Percentiles rank a stretch among this genome's conserved stretches.
Evolutionary conservation across 1,139 yeast species (phyloP).

Genomic region (Magnusiomyces magnusii): DNA sequence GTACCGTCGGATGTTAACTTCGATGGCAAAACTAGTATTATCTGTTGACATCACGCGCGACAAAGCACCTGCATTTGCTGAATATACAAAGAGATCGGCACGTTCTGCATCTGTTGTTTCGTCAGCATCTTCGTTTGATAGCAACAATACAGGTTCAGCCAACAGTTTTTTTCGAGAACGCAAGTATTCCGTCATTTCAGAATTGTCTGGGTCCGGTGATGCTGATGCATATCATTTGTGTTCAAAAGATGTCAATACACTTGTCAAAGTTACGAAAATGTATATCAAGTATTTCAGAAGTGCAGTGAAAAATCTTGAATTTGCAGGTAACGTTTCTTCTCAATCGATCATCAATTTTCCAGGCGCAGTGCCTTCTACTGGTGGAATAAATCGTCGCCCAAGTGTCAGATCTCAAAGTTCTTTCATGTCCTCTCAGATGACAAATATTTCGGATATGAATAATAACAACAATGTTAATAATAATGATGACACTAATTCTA

Average conservation of each 20-base stretch:
- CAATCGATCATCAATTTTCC: neutral
- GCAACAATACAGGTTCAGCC: constrained; percentile 2
- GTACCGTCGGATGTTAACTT: constrained; percentile 24
- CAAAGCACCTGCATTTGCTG: constrained; percentile 3
- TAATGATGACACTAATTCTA: neutral
- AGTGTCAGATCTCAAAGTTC: neutral
- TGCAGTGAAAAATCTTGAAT: neutral
- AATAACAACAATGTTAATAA: neutral
- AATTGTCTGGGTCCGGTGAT: constrained; percentile 13
- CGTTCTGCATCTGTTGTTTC: constrained; percentile 15
- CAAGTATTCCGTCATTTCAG: constrained; percentile 13
- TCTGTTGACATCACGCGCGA: constrained; percentile 19
- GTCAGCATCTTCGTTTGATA: constrained; percentile 5
- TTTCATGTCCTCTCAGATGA: neutral
- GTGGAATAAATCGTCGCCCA: neutral
- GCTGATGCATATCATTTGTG: constrained; percentile 13
- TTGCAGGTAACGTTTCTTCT: neutral
- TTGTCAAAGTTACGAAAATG: constrained; percentile 8
- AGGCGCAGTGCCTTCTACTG: neutral
- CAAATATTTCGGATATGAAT: neutral
- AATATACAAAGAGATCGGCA: constrained; percentile 1
- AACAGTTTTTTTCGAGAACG: constrained; percentile 2
- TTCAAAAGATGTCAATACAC: constrained; percentile 10
- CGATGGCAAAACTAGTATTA: constrained; percentile 22
- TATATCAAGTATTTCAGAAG: constrained; percentile 11